Base-by-base conservation (phyloP, 2,329 filamentous ascomycete genomes). In the Fusarium piperis region DNA sequence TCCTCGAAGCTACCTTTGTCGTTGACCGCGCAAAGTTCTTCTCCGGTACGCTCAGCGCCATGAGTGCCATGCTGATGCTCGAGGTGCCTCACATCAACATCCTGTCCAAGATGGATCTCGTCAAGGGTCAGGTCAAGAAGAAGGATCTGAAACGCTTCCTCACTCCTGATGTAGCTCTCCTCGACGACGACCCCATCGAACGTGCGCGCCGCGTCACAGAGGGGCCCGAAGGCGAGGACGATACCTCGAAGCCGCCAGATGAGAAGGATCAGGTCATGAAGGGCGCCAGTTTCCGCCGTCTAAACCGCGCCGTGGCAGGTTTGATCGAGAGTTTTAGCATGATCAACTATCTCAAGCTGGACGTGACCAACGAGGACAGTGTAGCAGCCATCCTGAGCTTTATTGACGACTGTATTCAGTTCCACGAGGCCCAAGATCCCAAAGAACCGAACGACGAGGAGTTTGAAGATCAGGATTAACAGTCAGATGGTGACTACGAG, bases 41-140 rank as follows among this genome's bases (percentile, higher is more conserved):
- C 82, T 92, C 96, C 0, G 96, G 96, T 13, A 97, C 96, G 0
- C 86, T 99, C 67, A 96, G 93, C 79, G 96, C 96, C 72, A 98
- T 99, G 96, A 97, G 93, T 78, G 95, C 96, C 72, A 99, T 99
- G 96, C 90, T 99, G 77, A 96, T 98, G 94, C 89, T 99, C 70
- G 96, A 98, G 83, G 90, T 98, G 72, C 96, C 96, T 6, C 96
- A 99, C 79, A 90, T 99, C 79, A 99, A 99, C 80, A 92, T 99
- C 67, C 85, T 99, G 62, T 97, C 93, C 79, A 99, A 99, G 84
- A 98, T 98, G 95, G 96, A 99, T 80, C 88, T 98, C 68, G 91
- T 98, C 73, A 96, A 96, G 80, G 94, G 93, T 39, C 93, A 96
- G 81, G 89, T 98, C 28, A 91, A 91, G 65, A 94, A 94, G 81